A percentile compares a stretch with the other conserved stretches of the same genome.
Evolutionary conservation across 2,329 filamentous ascomycete genomes (phyloP).

Genomic region (Ascochyta lentis): DNA sequence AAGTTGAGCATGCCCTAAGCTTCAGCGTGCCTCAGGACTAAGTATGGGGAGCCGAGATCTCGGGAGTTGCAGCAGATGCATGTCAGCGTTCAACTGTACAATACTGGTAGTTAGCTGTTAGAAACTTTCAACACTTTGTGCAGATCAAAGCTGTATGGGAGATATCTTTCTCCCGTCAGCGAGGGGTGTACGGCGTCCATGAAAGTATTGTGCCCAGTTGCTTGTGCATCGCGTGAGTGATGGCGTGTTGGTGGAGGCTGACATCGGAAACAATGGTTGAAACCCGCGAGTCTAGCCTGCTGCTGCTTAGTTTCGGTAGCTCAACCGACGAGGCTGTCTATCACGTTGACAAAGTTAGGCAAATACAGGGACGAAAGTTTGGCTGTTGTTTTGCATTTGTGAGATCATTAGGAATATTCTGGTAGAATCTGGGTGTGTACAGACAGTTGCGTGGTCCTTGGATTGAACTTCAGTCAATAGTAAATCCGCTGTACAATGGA

Average conservation of each 20-base stretch:
- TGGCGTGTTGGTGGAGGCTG: constrained; percentile 13
- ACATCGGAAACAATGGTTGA: constrained; percentile 16
- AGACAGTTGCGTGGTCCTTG: no score
- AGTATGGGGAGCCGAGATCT: constrained; percentile 22
- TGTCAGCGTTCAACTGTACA: constrained; percentile 2
- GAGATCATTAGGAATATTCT: no score
- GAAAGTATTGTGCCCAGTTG: not conserved
- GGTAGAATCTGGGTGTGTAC: no score
- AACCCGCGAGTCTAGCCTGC: constrained; percentile 6
- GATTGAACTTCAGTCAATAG: no score
- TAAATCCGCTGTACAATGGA: no score
- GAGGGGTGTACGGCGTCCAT: not conserved
- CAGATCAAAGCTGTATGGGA: not conserved
- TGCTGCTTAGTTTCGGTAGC: constrained; percentile 7
- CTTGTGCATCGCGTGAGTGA: not conserved
- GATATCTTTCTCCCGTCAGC: no score
- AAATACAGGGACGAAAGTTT: no score
- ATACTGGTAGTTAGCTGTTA: not conserved
- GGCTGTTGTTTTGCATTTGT: no score
- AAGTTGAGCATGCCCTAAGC: constrained; percentile 13
- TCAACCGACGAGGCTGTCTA: constrained; percentile 3
- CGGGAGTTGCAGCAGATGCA: constrained; percentile 5
- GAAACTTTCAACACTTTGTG: not conserved
- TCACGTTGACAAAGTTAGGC: not conserved
- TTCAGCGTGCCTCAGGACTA: constrained; percentile 12